Base-by-base conservation (phyloP, 805 yeast species). In the Kodamaea jinghongensis region DNA sequence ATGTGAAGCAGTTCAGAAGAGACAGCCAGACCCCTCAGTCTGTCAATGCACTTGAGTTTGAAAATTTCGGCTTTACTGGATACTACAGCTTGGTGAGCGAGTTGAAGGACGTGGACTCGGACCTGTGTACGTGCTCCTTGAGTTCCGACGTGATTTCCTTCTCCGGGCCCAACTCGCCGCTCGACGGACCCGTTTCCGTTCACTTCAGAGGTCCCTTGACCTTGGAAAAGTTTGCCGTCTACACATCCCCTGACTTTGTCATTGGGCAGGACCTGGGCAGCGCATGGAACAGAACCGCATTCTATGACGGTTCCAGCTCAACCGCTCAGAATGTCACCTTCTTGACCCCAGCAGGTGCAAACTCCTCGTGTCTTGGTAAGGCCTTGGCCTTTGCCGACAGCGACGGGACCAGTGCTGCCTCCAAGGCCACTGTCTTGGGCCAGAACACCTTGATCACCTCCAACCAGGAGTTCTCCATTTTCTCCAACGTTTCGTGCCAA, bases 161-260 rank as follows among this genome's bases (percentile, higher is more conserved):
- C 48, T 61, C 71, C 7, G 91, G 91, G 16, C 42, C 76, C 15
- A 76, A 81, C 52, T 63, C 88, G 17, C 93, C 93, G 5, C 55
- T 83, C 28, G 65, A 82, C 55, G 81, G 75, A 49, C 89, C 79
- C 55, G 67, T 84, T 17, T 79, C 88, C 3, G 87, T 84, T 11
- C 93, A 84, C 56, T 77, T 84, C 58, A 75, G 93, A 64, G 93
- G 93, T 32, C 93, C 93, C 7, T 56, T 84, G 44, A 63, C 72
- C 11, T 66, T 84, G 52, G 60, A 64, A 44, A 72, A 76, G 50
- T 84, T 83, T 55, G 90, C 79, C 4, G 79, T 65, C 49, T 84
- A 80, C 54, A 68, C 70, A n/a, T 49, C 80, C 11, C 65, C 66
- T 3, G 54, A 62, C 20, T 79, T 66, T 47, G 51, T 47, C 1